Conservation (phyloP, 1,284 basidiomycete genomes). For the Pholiota adiposa region DNA sequence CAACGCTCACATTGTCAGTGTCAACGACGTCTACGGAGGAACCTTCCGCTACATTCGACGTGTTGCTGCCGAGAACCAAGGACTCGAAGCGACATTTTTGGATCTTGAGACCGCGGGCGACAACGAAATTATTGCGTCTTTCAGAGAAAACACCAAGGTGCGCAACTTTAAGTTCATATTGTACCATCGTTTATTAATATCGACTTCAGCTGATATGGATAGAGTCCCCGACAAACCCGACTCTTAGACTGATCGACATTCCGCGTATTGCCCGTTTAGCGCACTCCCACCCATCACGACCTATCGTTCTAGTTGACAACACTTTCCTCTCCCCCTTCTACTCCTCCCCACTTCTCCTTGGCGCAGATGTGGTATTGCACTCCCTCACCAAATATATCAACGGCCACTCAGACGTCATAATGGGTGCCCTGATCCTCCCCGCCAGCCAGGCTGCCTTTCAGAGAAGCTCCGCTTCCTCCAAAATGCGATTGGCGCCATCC, state of each 20-base stretch:
- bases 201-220: slow-evolving; percentile 88
- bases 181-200: neutral
- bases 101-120: slow-evolving; percentile 78
- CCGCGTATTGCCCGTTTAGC: slow-evolving; percentile 65
- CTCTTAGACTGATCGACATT: slow-evolving; percentile 86
- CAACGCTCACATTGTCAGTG: slow-evolving; percentile 82
- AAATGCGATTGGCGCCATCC: slow-evolving; percentile 89
- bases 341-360: slow-evolving; percentile 84
- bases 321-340: slow-evolving; percentile 94
- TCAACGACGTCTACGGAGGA: slow-evolving; percentile 94
- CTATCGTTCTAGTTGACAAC: slow-evolving; percentile 88
- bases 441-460: slow-evolving; percentile 31
- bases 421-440: slow-evolving; percentile 12
- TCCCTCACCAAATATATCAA: slow-evolving; percentile 92
- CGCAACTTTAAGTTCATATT: slow-evolving; percentile 23
- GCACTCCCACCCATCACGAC: slow-evolving; percentile 58
- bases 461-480: slow-evolving; percentile 85
- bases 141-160: slow-evolving; percentile 85
- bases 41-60: slow-evolving; percentile 87
- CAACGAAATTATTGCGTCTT: slow-evolving; percentile 63
- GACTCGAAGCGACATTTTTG: slow-evolving; percentile 82
- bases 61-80: slow-evolving; percentile 76
- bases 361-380: slow-evolving; percentile 86
- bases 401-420: slow-evolving; percentile 84
- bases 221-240: slow-evolving; percentile 95